phyloP scores from a whole-genome alignment of 2,329 filamentous ascomycete species.

The Cladosporium sp. region DNA sequence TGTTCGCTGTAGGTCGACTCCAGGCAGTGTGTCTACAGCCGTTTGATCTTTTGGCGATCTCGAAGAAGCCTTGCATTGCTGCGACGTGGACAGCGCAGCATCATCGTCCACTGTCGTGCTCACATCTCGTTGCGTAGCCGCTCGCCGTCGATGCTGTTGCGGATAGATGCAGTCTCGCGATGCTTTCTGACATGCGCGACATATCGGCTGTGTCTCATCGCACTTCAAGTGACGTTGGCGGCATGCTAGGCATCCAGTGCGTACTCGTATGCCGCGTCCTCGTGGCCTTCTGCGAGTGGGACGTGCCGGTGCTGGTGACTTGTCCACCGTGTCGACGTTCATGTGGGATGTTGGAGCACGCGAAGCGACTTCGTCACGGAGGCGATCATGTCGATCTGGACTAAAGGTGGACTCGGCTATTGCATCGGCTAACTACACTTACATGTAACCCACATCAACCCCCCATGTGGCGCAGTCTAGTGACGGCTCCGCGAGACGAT shows the following conservation, averaged over 20 bases:
- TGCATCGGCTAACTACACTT: background rate
- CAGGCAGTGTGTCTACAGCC: background rate
- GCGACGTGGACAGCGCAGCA: background rate
- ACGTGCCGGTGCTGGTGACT: background rate
- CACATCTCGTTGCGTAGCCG: background rate
- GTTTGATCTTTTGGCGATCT: background rate
- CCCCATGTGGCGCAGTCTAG: background rate
- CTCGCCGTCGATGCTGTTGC: background rate
- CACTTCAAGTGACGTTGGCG: constrained; percentile 51
- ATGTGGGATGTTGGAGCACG: constrained; percentile 4
- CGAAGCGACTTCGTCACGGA: constrained; percentile 10
- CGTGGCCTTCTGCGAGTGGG: constrained; percentile 39
- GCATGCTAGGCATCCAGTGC: constrained; percentile 43
- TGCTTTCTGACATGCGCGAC: constrained; percentile 43
- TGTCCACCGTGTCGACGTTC: constrained; percentile 3
- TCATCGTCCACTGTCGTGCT: background rate
- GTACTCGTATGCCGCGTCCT: constrained; percentile 46
- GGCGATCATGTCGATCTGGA: background rate
- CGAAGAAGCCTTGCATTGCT: background rate
- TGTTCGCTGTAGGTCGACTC: background rate
- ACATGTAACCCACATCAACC: background rate
- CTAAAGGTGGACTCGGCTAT: constrained; percentile 12
- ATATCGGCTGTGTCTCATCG: constrained; percentile 45
- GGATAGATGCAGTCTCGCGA: constrained; percentile 42
- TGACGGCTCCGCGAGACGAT: background rate